These are phyloP conservation scores for Claviceps sp. DNA, from an alignment of 2,329 filamentous ascomycete species.

Conservation along the genomic window DNA sequence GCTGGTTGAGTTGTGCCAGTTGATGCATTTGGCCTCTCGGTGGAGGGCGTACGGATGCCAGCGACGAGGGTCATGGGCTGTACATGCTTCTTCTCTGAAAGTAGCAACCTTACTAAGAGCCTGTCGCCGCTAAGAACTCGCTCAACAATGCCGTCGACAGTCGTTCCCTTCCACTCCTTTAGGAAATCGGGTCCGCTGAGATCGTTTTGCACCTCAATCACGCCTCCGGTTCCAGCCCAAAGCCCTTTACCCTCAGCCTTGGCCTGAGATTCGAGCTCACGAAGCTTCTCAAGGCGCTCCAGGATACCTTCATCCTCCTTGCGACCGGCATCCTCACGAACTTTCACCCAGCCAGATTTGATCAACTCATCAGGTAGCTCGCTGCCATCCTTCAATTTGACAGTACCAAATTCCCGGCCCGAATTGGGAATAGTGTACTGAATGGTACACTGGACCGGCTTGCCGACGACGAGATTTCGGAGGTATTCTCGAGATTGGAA, in stretches of 20 bases:
- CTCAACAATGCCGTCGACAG: slow-evolving; percentile 77
- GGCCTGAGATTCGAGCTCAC: slow-evolving; percentile 63
- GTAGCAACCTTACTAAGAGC: slow-evolving; percentile 66
- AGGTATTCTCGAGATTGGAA: slow-evolving; percentile 94
- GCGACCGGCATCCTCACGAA: slow-evolving; percentile 85
- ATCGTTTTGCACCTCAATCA: slow-evolving; percentile 71
- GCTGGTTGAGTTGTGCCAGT: slow-evolving; percentile 71
- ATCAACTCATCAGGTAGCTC: slow-evolving; percentile 71
- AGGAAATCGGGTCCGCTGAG: slow-evolving; percentile 67
- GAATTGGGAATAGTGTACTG: slow-evolving; percentile 78
- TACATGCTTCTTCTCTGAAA: slow-evolving; percentile 71
- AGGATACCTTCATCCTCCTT: slow-evolving; percentile 71
- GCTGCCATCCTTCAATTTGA: slow-evolving; percentile 62
- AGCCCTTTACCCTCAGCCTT: slow-evolving; percentile 68
- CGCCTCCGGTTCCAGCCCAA: slow-evolving; percentile 53
- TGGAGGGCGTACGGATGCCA: slow-evolving; percentile 79
- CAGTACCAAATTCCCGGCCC: slow-evolving; percentile 77
- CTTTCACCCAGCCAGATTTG: slow-evolving; percentile 81
- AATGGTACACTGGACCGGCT: slow-evolving; percentile 71
- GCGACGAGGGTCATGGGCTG: slow-evolving; percentile 83
- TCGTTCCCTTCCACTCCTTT: slow-evolving; percentile 72
- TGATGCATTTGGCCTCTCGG: slow-evolving; percentile 66
- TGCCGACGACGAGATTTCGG: slow-evolving; percentile 71
- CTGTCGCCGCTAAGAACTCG: slow-evolving; percentile 85
- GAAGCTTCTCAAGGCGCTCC: slow-evolving; percentile 62